These are phyloP conservation scores for Rhodosporidiobolus odoratus DNA, from an alignment of 768 basidiomycete species.

Conservation along the genomic window DNA sequence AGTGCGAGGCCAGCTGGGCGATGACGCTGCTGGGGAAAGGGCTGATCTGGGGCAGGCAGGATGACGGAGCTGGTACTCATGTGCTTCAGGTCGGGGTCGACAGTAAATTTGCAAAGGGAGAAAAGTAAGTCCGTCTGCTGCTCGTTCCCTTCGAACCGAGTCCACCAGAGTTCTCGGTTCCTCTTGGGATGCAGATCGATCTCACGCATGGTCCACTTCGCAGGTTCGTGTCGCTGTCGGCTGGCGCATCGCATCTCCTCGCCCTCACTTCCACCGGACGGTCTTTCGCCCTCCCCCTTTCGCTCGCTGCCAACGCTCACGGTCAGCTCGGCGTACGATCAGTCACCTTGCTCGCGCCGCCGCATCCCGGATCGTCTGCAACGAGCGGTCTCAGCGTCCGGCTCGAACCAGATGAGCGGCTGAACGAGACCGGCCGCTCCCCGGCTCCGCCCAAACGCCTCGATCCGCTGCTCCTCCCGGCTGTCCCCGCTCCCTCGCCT, in stretches of 20 bases:
- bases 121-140: constrained; percentile 54
- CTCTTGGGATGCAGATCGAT: not conserved
- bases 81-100: constrained; percentile 56
- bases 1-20: constrained; percentile 54
- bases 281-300: constrained; percentile 70
- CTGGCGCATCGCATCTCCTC: constrained; percentile 58
- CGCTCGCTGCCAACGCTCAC: constrained; percentile 66
- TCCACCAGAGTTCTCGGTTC: not conserved
- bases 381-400: constrained; percentile 37
- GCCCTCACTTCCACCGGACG: constrained; percentile 57
- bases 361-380: constrained; percentile 11
- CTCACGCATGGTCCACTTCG: not conserved
- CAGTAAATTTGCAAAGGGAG: constrained; percentile 58
- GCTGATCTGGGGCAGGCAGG: constrained; percentile 55
- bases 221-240: constrained; percentile 68
- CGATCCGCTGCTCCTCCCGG: constrained; percentile 42
- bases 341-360: constrained; percentile 50
- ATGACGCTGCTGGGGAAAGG: constrained; percentile 38
- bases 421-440: constrained; percentile 40
- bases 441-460: constrained; percentile 58
- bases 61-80: constrained; percentile 54
- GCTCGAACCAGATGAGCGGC: constrained; percentile 31
- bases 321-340: constrained; percentile 78
- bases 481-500: not conserved
- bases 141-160: not conserved